Base-by-base conservation (phyloP, 1,139 yeast genomes). In the Kazachstania sp. region DNA sequence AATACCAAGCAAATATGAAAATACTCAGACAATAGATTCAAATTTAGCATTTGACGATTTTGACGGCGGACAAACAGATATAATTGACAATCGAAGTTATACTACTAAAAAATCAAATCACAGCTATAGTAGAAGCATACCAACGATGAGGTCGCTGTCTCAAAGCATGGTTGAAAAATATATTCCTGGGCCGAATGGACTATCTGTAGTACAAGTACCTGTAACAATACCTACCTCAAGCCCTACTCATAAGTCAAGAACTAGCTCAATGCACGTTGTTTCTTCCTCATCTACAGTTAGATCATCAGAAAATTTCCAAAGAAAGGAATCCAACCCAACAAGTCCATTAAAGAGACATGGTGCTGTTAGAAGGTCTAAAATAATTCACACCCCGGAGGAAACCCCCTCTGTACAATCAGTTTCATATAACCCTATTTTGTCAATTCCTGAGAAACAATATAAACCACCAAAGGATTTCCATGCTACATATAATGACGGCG, bases 141-240 rank as follows among this genome's bases (percentile, higher is more conserved):
- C 29, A 9, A 8, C n/a, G 8, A 11, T 16, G 18, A 20, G 23
- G 6, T n/a, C 32, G 4, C 13, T 15, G 9, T 28, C 30, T 26
- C 30, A 23, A n/a, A 37, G 12, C 40, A 70, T 65, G 48, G 60
- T 72, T 8, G 72, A 71, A 48, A 72, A 68, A 47, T 74, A 73
- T 56, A 65, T 73, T 30, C 78, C 77, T 3, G 71, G 75, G 1
- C 70, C 73, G 1, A 61, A 68, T 51, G 78, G 78, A 4, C 54
- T 74, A 37, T 67, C 71, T 26, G 65, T 71, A 9, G 64, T 73
- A 8, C 77, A 73, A 51, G 75, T 73, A 8, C 73, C 75, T 4
- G 69, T 65, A 15, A 65, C 66, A 29, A n/a, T 28, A 18, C 41
- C n/a, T 4, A 3, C 19, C 18, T 38, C 41, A 23, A 23, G 6